phyloP scores from a whole-genome alignment of 805 yeast species.

The Zygosaccharomyces kombuchaensis region DNA sequence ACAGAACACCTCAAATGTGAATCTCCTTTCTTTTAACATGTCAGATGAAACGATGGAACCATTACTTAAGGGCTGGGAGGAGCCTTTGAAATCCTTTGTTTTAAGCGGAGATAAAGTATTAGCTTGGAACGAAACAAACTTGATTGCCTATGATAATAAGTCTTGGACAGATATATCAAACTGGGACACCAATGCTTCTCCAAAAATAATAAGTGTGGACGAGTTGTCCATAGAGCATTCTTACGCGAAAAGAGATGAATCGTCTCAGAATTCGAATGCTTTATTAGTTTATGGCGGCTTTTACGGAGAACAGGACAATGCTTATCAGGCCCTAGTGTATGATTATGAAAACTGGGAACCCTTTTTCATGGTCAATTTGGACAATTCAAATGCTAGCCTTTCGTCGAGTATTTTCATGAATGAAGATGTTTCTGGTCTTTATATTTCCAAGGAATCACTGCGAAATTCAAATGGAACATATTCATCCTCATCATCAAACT shows the following conservation, averaged over 20 bases:
- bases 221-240: background rate
- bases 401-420: constrained; percentile 27
- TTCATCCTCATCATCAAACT: constrained; percentile 13
- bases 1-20: constrained; percentile 36
- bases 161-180: constrained; percentile 11
- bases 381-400: background rate
- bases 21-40: constrained; percentile 39
- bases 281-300: constrained; percentile 39
- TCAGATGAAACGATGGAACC: constrained; percentile 9
- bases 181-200: background rate
- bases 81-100: constrained; percentile 19
- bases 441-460: constrained; percentile 27
- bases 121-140: constrained; percentile 21
- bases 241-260: constrained; percentile 5
- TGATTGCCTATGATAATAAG: constrained; percentile 10
- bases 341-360: constrained; percentile 27
- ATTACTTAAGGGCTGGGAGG: constrained; percentile 11
- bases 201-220: background rate
- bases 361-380: constrained; percentile 15
- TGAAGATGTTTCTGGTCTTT: constrained; percentile 36
- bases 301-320: constrained; percentile 25
- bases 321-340: constrained; percentile 28
- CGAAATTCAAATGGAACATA: constrained; percentile 12
- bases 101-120: constrained; percentile 11
- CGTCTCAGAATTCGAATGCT: background rate